Evolutionary conservation across 495 filamentous ascomycete genomes (phyloP).

Genomic region (Hypoxylon crocopeplum): DNA sequence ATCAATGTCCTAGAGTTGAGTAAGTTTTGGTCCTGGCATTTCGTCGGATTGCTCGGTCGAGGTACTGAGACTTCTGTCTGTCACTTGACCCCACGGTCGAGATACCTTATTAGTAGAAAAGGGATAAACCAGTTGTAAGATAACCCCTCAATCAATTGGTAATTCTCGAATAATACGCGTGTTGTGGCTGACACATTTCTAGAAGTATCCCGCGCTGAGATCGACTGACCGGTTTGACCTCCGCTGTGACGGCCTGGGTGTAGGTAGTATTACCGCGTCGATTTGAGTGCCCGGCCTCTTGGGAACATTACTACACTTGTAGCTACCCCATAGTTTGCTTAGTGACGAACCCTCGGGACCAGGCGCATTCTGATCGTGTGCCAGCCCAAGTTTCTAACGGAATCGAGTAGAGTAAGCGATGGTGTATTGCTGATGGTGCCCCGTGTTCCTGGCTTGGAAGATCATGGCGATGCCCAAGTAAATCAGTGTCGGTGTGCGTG

Average conservation of each 20-base stretch:
- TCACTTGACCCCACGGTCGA: constrained; percentile 23
- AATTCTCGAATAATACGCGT: constrained; percentile 15
- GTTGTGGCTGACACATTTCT: constrained; percentile 11
- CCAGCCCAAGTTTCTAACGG: background rate
- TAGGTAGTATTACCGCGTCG: background rate
- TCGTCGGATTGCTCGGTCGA: constrained; percentile 16
- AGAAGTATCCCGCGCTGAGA: constrained; percentile 9
- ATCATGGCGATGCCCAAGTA: background rate
- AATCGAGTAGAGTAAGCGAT: too few species aligned
- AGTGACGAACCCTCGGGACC: constrained; percentile 14
- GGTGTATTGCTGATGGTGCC: too few species aligned
- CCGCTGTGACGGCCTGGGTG: too few species aligned
- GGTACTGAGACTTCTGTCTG: constrained; percentile 1
- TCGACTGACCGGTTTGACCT: background rate
- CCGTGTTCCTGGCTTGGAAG: too few species aligned
- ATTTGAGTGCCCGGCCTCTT: background rate
- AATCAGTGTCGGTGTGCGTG: too few species aligned
- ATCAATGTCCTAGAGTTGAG: background rate
- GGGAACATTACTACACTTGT: constrained; percentile 20
- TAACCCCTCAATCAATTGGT: constrained; percentile 11
- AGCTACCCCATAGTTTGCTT: constrained; percentile 9
- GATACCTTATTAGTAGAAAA: background rate
- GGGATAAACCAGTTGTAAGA: background rate
- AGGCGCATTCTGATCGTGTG: constrained; percentile 8
- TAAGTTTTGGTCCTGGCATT: constrained; percentile 1